Evolutionary conservation across 2,329 filamentous ascomycete genomes (phyloP).

Genomic region (Cytospora paraplurivora): DNA sequence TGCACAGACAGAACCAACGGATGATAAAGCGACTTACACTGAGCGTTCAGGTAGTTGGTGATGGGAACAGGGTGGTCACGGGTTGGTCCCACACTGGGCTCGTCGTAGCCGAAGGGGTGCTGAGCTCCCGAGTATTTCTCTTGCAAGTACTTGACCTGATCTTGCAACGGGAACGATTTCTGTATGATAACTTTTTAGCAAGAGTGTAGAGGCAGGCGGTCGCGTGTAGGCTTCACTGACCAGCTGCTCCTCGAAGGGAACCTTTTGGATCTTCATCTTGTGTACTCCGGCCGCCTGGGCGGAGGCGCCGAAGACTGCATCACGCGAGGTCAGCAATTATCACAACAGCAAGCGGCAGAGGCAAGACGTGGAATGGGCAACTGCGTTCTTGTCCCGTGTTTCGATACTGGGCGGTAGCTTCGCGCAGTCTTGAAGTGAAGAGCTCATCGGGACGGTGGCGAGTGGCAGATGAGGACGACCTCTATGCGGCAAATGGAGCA

Average conservation of each 20-base stretch:
- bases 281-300: slow-evolving; percentile 78
- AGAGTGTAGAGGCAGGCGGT: not conserved
- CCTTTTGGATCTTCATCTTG: slow-evolving; percentile 98
- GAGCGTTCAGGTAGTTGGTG: slow-evolving; percentile 97
- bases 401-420: not conserved
- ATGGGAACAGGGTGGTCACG: slow-evolving; percentile 79
- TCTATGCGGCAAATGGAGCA: slow-evolving; percentile 18
- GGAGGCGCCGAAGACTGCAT: slow-evolving; percentile 53
- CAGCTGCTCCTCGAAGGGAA: slow-evolving; percentile 88
- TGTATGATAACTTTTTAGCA: slow-evolving; percentile 41
- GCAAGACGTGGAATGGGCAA: not conserved
- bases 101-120: slow-evolving; percentile 26
- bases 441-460: slow-evolving; percentile 4
- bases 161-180: slow-evolving; percentile 77
- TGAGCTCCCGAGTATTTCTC: slow-evolving; percentile 89
- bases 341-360: slow-evolving; percentile 59
- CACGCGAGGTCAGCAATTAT: slow-evolving; percentile 42
- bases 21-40: slow-evolving; percentile 69
- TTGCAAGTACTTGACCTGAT: slow-evolving; percentile 78
- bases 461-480: slow-evolving; percentile 1
- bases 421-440: not conserved
- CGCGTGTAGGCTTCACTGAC: slow-evolving; percentile 54
- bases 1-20: slow-evolving; percentile 11
- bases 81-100: slow-evolving; percentile 24
- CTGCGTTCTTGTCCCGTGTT: not conserved